These are phyloP conservation scores for Geotrichum cucujoidarum DNA, from an alignment of 1,139 yeast genomes.

Conservation along the genomic window DNA sequence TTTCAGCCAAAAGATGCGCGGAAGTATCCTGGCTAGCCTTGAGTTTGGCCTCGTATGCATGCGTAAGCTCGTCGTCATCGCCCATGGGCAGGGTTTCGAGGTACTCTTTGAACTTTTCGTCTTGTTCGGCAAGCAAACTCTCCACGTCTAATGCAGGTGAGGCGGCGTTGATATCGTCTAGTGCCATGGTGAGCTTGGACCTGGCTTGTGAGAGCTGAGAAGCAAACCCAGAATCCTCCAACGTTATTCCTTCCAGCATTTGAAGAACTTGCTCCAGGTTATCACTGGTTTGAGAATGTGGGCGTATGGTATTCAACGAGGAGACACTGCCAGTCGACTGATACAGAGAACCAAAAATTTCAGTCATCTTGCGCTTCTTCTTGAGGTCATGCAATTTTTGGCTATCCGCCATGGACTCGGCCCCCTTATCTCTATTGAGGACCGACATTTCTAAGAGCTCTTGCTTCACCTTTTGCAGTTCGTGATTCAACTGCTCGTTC, in stretches of 20 bases:
- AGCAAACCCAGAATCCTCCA: constrained; percentile 2
- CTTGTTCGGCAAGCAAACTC: constrained; percentile 6
- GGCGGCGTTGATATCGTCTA: neutral
- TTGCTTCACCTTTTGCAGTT: constrained; percentile 25
- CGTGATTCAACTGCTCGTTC: constrained; percentile 28
- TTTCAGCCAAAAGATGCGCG: constrained; percentile 24
- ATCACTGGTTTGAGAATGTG: neutral
- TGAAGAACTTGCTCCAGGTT: constrained; percentile 4
- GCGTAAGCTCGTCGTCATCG: constrained; percentile 14
- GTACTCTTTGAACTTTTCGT: constrained; percentile 10
- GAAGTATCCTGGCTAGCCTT: constrained; percentile 27
- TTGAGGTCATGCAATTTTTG: constrained; percentile 15
- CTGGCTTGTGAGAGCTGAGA: constrained; percentile 7
- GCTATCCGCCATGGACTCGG: neutral
- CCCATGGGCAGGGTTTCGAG: constrained; percentile 7
- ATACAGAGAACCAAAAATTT: constrained; percentile 21
- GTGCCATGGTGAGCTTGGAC: neutral
- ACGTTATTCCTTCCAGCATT: constrained; percentile 6
- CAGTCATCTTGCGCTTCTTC: constrained; percentile 22
- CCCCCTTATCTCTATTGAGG: neutral
- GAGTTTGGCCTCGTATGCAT: constrained; percentile 23
- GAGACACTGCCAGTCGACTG: neutral
- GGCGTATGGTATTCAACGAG: neutral
- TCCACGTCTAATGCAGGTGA: constrained; percentile 1
- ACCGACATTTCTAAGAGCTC: constrained; percentile 9